These are phyloP conservation scores for Hirschfeldia incana DNA, from an alignment of 345 rosid genomes.

Conservation along the genomic window DNA sequence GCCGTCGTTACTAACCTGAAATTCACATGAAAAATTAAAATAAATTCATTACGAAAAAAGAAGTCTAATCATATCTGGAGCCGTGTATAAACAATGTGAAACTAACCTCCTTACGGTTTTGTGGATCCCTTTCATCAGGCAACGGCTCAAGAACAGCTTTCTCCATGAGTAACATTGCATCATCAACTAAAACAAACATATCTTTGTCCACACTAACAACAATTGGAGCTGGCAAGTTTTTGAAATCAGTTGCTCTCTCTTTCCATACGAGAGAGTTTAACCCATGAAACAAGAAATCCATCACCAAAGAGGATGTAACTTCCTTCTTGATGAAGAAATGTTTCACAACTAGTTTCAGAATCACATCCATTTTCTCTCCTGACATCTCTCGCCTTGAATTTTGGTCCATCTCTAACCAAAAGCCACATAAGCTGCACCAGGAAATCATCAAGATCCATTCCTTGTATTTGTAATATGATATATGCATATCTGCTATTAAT, in stretches of 20 bases:
- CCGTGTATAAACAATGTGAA: neutral
- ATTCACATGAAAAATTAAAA: conserved; percentile 5
- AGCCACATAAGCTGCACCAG: conserved; percentile 69
- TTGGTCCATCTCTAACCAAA: conserved; percentile 84
- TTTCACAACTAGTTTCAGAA: conserved; percentile 80
- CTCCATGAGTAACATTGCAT: conserved; percentile 66
- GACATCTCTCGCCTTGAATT: conserved; percentile 70
- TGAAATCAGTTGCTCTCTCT: conserved; percentile 55
- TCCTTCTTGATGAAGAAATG: conserved; percentile 83
- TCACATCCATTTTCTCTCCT: conserved; percentile 71
- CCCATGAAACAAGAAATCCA: conserved; percentile 92
- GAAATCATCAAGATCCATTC: conserved; percentile 1
- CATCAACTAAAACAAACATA: conserved; percentile 77
- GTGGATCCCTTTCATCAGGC: conserved; percentile 72
- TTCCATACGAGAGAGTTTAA: conserved; percentile 42
- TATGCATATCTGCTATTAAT: neutral
- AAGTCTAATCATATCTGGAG: neutral
- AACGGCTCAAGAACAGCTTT: conserved; percentile 85
- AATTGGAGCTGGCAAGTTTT: conserved; percentile 72
- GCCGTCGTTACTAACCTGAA: conserved; percentile 65
- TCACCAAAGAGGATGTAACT: conserved; percentile 83
- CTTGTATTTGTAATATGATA: neutral
- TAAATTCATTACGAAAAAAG: neutral
- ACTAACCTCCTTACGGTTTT: conserved; percentile 74
- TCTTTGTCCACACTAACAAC: conserved; percentile 56